phyloP scores from a whole-genome alignment of 192 early-diverging fungal species.

The Geosiphon pyriformis region DNA sequence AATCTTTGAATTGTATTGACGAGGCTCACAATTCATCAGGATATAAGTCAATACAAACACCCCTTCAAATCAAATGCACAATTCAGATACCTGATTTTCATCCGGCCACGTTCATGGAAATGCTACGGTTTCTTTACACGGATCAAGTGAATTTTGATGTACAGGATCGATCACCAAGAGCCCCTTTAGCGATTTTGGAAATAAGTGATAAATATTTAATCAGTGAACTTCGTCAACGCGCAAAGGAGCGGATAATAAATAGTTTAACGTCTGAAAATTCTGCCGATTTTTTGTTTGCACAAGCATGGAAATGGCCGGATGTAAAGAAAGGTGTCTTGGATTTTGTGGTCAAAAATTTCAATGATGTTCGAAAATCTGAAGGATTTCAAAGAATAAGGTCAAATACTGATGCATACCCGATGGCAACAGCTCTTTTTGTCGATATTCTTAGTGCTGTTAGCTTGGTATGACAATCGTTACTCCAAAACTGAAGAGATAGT shows the following conservation, averaged over 20 bases:
- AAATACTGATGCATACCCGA: slow-evolving; percentile 1
- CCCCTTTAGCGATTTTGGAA: neutral
- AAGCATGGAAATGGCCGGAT: neutral
- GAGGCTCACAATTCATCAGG: neutral
- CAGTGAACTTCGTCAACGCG: neutral
- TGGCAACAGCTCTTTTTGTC: neutral
- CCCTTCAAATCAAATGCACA: neutral
- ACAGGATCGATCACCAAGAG: neutral
- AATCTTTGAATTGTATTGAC: neutral
- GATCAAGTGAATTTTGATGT: slow-evolving; percentile 11
- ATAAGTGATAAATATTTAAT: slow-evolving; percentile 15
- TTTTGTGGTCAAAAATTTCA: slow-evolving; percentile 10
- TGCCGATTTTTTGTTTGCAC: neutral
- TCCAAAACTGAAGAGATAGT: no score
- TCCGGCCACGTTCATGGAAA: neutral
- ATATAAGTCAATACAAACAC: neutral
- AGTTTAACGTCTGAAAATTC: slow-evolving; percentile 9
- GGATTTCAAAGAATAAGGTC: neutral
- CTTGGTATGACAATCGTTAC: neutral
- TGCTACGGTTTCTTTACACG: slow-evolving; percentile 11
- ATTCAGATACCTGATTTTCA: slow-evolving; percentile 14
- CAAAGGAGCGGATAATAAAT: neutral
- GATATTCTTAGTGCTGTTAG: neutral
- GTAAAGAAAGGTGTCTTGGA: slow-evolving; percentile 9
- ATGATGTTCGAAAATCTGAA: neutral